Base-by-base conservation (phyloP, 2,329 filamentous ascomycete species). In the Juglanconis juglandina region DNA sequence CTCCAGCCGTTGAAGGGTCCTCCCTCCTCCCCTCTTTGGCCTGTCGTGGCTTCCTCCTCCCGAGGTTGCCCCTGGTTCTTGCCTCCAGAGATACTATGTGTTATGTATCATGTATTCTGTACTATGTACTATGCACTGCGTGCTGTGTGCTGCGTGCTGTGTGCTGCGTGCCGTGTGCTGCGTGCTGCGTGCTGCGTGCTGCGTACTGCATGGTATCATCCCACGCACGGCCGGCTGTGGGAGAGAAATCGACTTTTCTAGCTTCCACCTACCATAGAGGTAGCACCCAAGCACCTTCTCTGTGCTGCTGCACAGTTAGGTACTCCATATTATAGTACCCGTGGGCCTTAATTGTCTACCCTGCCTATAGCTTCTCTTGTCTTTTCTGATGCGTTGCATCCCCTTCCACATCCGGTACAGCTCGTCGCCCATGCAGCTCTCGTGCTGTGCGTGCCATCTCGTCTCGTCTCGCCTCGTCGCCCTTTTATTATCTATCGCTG, bases 401-500 rank as follows among this genome's bases (percentile, higher is more conserved):
- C 57, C 59, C 32, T 61, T 58, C 59, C 55, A 17, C 39, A 50
- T 59, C 41, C 37, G 55, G 56, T 49, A 53, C 50, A 57, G 49
- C 49, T 58, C 42, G 53, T 56, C 55, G 51, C 44, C 24, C 53
- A 17, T 42, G 53, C 54, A 60, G 50, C 50, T 58, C 58, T 47
- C 39, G 46, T 57, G 50, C 56, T 56, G 53, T 61, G 54, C 53
- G 49, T 58, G 50, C 58, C 53, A 51, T 63, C 50, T 55, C 47
- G 53, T 53, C 53, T 55, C 53, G 30, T 61, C 24, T 58, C 48
- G 58, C 53, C 57, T 53, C 53, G 44, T 47, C 44, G 44, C 13
- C 44, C 37, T 55, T 55, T 55, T 58, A 58, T 60, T 52, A 54
- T 63, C 54, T 61, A 63, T 61, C 54, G 39, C 24, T 42, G 39